Conservation (phyloP, 345 rosid species). For the Xanthoceras sorbifolium region DNA sequence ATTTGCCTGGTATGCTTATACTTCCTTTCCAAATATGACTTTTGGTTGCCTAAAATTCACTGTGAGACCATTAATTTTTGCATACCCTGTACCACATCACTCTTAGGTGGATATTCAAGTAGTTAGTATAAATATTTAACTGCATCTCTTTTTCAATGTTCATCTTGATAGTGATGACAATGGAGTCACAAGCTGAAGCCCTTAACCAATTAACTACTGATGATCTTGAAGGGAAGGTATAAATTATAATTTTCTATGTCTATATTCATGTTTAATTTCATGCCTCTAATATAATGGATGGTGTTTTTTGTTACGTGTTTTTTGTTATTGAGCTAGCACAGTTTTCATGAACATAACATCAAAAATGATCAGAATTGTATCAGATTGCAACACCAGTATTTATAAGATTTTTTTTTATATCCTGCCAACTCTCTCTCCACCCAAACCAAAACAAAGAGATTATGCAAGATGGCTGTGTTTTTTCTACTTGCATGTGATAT, state of each 20-base stretch:
- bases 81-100: background rate
- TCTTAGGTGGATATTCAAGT: background rate
- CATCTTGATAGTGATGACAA: slow-evolving; percentile 46
- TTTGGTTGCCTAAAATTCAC: background rate
- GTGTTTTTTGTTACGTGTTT: background rate
- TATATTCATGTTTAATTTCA: background rate
- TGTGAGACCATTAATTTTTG: background rate
- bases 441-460: background rate
- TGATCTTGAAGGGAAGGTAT: slow-evolving; percentile 77
- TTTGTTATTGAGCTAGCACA: background rate
- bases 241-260: background rate
- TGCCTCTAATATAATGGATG: background rate
- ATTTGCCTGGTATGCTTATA: background rate
- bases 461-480: background rate
- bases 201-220: slow-evolving; percentile 63
- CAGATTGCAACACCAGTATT: background rate
- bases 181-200: slow-evolving; percentile 82
- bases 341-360: too few species aligned
- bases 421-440: background rate
- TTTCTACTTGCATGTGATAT: background rate
- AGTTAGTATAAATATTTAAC: background rate
- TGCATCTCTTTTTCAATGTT: slow-evolving; percentile 15
- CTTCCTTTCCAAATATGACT: background rate
- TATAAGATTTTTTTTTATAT: background rate
- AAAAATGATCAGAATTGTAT: background rate